A percentile compares a stretch with the other conserved stretches of the same genome.
These are phyloP conservation scores for Aspergillus incahuasiensis DNA, from an alignment of 495 filamentous ascomycete genomes.

Conservation along the genomic window DNA sequence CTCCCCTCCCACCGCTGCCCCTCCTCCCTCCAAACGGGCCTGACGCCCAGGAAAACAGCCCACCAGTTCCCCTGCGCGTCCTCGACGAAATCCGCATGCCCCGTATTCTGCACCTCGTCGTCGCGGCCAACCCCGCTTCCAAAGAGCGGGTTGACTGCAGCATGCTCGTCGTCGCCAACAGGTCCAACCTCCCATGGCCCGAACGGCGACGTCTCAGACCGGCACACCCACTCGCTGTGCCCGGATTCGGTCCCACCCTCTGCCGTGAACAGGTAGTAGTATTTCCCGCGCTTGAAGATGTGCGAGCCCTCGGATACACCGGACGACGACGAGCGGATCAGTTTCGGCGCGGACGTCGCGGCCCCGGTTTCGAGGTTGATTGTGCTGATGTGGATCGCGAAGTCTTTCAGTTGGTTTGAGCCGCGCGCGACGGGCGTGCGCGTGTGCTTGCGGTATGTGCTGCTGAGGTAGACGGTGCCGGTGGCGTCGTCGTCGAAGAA, in stretches of 20 bases:
- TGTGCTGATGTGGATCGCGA: slow-evolving; percentile 37
- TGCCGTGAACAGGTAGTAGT: slow-evolving; percentile 64
- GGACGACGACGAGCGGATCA: slow-evolving; percentile 53
- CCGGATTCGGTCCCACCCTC: slow-evolving; percentile 60
- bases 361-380: slow-evolving; percentile 34
- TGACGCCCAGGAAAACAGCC: slow-evolving; percentile 41
- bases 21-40: slow-evolving; percentile 25
- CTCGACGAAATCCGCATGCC: slow-evolving; percentile 44
- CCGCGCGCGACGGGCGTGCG: slow-evolving; percentile 17
- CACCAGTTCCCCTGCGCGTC: slow-evolving; percentile 42
- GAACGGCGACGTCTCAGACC: slow-evolving; percentile 36
- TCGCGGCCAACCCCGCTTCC: slow-evolving; percentile 25
- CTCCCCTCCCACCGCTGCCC: slow-evolving; percentile 31
- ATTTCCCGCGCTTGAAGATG: slow-evolving; percentile 58
- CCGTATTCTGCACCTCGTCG: slow-evolving; percentile 38
- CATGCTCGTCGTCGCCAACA: no score
- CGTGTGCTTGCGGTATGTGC: slow-evolving; percentile 31
- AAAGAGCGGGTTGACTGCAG: slow-evolving; percentile 36
- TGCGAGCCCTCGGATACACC: slow-evolving; percentile 60
- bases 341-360: slow-evolving; percentile 32
- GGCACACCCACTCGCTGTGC: slow-evolving; percentile 46
- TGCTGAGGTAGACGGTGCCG: slow-evolving; percentile 34
- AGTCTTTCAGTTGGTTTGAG: slow-evolving; percentile 26
- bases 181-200: slow-evolving; percentile 52
- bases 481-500: slow-evolving; percentile 41